phyloP scores from a whole-genome alignment of 306 rosid species.

The Fragaria nilgerrensis region DNA sequence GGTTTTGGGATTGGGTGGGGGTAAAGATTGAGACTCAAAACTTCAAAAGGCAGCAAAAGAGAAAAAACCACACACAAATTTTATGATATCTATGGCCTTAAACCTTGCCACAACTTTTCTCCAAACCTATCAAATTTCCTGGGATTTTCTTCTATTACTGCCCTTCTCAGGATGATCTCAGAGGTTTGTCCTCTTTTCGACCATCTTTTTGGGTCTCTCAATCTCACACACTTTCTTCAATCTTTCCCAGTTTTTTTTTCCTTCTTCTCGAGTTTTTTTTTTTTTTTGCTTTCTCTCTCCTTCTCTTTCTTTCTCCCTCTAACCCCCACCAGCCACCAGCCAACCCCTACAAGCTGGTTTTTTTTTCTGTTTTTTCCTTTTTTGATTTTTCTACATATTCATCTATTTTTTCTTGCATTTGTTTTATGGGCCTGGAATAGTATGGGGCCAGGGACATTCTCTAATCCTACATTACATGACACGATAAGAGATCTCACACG shows the following conservation, averaged over 20 bases:
- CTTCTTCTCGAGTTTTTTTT: constrained; percentile 13
- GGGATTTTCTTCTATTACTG: constrained; percentile 46
- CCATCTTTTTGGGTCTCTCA: constrained; percentile 62
- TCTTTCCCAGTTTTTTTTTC: constrained; percentile 17
- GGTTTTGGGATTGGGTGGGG: constrained; percentile 21
- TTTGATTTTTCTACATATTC: background rate
- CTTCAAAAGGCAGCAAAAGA: constrained; percentile 69
- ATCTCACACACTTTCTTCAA: constrained; percentile 10
- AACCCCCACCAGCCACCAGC: constrained; percentile 44
- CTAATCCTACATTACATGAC: background rate
- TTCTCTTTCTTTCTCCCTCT: constrained; percentile 43
- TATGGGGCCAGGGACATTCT: background rate
- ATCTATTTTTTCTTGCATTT: background rate
- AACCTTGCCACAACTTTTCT: background rate
- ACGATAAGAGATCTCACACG: background rate
- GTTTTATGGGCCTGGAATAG: background rate
- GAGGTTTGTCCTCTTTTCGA: constrained; percentile 70
- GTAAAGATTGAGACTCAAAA: constrained; percentile 47
- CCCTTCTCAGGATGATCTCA: constrained; percentile 82
- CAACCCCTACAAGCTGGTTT: constrained; percentile 39
- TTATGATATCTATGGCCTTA: background rate
- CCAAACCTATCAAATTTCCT: background rate
- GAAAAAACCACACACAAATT: constrained; percentile 27
- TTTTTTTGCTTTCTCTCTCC: constrained; percentile 21
- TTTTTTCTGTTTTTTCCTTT: constrained; percentile 14